Percentiles rank a stretch among this genome's conserved stretches.
Conservation (phyloP, 78 protist species). For the Ministeria vibrans region DNA sequence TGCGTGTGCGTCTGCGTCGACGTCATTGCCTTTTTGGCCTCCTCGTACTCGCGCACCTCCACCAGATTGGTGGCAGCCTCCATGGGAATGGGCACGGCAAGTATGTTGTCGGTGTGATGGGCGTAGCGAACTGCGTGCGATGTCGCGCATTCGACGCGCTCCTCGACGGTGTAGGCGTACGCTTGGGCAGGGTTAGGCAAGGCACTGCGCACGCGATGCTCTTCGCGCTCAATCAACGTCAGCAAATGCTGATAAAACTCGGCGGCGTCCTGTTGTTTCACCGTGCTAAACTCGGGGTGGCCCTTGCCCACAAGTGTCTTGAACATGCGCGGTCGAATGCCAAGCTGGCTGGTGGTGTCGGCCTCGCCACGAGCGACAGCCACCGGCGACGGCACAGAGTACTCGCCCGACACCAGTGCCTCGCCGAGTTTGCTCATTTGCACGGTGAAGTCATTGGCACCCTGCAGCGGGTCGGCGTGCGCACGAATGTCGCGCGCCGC, state of each 20-base stretch:
- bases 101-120: background rate
- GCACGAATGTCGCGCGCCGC: background rate
- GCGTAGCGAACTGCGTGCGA: constrained; percentile 8
- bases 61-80: too few relatives aligned
- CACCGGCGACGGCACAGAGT: background rate
- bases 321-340: constrained; percentile 42
- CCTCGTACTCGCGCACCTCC: background rate
- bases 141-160: constrained; percentile 20
- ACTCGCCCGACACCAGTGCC: background rate
- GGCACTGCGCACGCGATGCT: background rate
- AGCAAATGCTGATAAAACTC: constrained; percentile 40
- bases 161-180: background rate
- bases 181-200: background rate
- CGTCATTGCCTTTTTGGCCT: background rate
- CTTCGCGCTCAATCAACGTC: background rate
- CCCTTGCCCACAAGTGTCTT: constrained; percentile 24
- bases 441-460: background rate
- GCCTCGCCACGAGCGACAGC: background rate
- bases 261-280: constrained; percentile 55
- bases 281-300: constrained; percentile 52
- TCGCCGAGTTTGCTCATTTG: background rate
- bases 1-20: background rate
- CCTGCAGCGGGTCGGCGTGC: background rate
- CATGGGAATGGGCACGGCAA: background rate
- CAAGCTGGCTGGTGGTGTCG: background rate